Evolutionary conservation across 345 rosid genomes (phyloP).

Genomic region (Cardamine occulta): DNA sequence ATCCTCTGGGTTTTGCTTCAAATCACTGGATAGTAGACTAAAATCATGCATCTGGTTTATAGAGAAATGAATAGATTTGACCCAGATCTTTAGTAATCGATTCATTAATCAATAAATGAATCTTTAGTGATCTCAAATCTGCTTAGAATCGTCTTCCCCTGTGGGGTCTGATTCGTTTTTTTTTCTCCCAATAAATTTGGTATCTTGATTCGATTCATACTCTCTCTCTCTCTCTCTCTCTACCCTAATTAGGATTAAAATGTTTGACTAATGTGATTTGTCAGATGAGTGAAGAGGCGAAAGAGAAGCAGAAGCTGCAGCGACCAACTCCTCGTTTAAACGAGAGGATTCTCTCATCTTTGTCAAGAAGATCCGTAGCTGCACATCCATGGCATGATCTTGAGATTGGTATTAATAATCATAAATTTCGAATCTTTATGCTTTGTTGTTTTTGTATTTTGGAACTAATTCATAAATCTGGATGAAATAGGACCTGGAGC

Average conservation of each 20-base stretch:
- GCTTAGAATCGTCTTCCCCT: neutral
- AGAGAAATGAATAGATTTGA: slow-evolving; percentile 1
- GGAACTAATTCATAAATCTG: neutral
- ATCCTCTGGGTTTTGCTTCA: slow-evolving; percentile 29
- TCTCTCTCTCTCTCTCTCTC: neutral
- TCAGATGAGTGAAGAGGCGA: slow-evolving; percentile 54
- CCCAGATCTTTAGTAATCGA: slow-evolving; percentile 23
- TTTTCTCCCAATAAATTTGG: slow-evolving; percentile 13
- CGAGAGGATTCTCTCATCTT: slow-evolving; percentile 91
- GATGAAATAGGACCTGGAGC: slow-evolving; percentile 78
- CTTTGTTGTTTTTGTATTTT: neutral
- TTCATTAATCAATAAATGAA: neutral
- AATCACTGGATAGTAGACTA: neutral
- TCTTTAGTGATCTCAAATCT: neutral
- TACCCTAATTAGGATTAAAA: neutral
- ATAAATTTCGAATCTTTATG: neutral
- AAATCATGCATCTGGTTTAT: neutral
- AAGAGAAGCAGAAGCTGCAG: slow-evolving; percentile 40
- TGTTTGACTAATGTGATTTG: slow-evolving; percentile 23
- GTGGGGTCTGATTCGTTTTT: slow-evolving; percentile 28
- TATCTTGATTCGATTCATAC: slow-evolving; percentile 9
- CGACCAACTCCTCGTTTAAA: slow-evolving; percentile 62
- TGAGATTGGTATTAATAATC: slow-evolving; percentile 67
- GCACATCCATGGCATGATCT: slow-evolving; percentile 99
- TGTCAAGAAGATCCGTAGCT: slow-evolving; percentile 95